These are phyloP conservation scores for Zygosaccharomyces rouxii DNA, from an alignment of 805 yeast species.

Conservation along the genomic window DNA sequence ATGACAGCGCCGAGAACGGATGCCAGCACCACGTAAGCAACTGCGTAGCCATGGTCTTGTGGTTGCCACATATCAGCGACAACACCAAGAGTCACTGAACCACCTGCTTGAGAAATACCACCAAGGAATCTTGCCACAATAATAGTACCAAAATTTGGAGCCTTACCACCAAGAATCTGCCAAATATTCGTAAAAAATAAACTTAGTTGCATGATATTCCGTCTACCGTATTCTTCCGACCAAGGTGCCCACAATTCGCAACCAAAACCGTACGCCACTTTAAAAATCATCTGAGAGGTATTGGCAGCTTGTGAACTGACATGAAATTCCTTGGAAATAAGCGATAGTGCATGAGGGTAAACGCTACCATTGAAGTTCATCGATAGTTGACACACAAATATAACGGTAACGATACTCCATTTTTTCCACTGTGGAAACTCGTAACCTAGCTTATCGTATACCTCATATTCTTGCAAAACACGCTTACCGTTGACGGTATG, in stretches of 20 bases:
- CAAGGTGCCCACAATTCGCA: constrained; percentile 12
- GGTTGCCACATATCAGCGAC: constrained; percentile 10
- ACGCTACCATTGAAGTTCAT: constrained; percentile 10
- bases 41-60: constrained; percentile 9
- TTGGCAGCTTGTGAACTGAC: constrained; percentile 8
- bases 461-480: constrained; percentile 5
- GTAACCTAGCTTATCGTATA: constrained; percentile 9
- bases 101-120: constrained; percentile 9
- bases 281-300: constrained; percentile 8
- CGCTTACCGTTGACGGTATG: not conserved
- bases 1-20: constrained; percentile 8
- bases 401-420: constrained; percentile 5
- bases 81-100: constrained; percentile 10
- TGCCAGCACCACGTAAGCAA: constrained; percentile 7
- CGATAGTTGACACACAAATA: constrained; percentile 8
- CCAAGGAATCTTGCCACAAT: constrained; percentile 8
- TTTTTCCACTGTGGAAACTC: constrained; percentile 4
- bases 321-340: constrained; percentile 6
- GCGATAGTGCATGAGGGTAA: constrained; percentile 9
- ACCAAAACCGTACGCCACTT: constrained; percentile 10
- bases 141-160: constrained; percentile 9
- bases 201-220: constrained; percentile 9
- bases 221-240: constrained; percentile 9
- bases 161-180: constrained; percentile 8
- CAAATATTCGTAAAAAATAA: constrained; percentile 8